Conservation (phyloP, 2,329 filamentous ascomycete genomes). For the Cladosporium sp. region DNA sequence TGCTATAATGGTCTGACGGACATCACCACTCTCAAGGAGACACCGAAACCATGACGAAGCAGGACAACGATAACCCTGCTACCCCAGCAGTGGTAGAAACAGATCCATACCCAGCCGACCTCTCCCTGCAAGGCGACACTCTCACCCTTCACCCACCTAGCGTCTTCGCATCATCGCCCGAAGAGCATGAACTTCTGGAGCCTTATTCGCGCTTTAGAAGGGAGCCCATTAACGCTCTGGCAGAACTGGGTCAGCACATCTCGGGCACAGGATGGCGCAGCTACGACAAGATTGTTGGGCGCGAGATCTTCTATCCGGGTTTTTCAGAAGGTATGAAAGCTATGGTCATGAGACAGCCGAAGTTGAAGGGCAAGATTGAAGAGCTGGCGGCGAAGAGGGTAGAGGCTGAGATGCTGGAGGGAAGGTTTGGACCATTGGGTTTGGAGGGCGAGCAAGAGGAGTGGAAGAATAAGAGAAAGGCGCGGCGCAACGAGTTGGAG, state of each 20-base stretch:
- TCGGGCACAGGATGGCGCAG: slow-evolving; percentile 93
- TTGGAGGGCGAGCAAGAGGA: slow-evolving; percentile 52
- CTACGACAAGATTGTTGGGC: slow-evolving; percentile 86
- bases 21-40: not conserved
- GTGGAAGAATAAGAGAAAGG: slow-evolving; percentile 53
- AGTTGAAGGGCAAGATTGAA: slow-evolving; percentile 72
- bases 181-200: slow-evolving; percentile 70
- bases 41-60: not conserved
- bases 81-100: not conserved
- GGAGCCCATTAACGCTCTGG: slow-evolving; percentile 74
- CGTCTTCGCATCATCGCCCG: slow-evolving; percentile 35
- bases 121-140: slow-evolving; percentile 48
- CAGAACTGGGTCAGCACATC: slow-evolving; percentile 89
- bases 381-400: slow-evolving; percentile 75
- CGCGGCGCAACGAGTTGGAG: slow-evolving; percentile 60
- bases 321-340: slow-evolving; percentile 89
- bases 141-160: slow-evolving; percentile 48
- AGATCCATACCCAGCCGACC: slow-evolving; percentile 39
- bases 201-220: slow-evolving; percentile 85
- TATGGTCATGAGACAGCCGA: slow-evolving; percentile 70
- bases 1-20: not conserved
- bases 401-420: slow-evolving; percentile 73
- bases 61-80: not conserved
- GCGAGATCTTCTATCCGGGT: slow-evolving; percentile 88
- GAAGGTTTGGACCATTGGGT: slow-evolving; percentile 58